Conservation (phyloP, 345 rosid species). For the Rhodomyrtus tomentosa region DNA sequence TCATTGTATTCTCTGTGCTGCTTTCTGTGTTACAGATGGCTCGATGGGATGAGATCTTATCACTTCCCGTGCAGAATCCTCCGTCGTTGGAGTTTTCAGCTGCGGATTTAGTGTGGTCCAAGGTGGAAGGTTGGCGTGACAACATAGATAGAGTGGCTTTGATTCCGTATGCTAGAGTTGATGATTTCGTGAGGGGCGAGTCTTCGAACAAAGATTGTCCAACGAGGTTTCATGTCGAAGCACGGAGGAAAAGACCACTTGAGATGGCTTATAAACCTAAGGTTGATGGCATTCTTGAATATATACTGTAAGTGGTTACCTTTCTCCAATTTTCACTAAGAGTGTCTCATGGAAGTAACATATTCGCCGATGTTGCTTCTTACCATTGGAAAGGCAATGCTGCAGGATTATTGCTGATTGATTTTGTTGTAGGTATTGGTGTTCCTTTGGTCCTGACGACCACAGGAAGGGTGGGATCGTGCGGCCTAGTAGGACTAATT, state of each 20-base stretch:
- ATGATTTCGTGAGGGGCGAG: conserved; percentile 90
- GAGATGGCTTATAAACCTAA: conserved; percentile 60
- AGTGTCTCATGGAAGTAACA: neutral
- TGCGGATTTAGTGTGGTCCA: conserved; percentile 77
- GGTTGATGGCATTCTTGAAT: conserved; percentile 93
- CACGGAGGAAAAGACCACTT: conserved; percentile 59
- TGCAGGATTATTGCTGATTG: neutral
- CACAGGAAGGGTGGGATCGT: conserved; percentile 80
- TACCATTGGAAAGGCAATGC: neutral
- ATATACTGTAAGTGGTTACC: conserved; percentile 65
- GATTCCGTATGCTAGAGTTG: conserved; percentile 85
- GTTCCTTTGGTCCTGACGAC: conserved; percentile 97
- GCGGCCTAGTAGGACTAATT: conserved; percentile 79
- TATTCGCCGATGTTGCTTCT: neutral
- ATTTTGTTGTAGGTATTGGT: conserved; percentile 67
- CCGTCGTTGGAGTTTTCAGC: conserved; percentile 70
- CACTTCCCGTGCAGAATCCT: conserved; percentile 88
- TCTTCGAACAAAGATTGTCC: conserved; percentile 77
- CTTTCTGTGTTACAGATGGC: conserved; percentile 54
- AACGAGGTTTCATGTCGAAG: conserved; percentile 91
- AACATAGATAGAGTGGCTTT: conserved; percentile 81
- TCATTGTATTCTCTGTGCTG: neutral
- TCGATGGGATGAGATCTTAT: conserved; percentile 89
- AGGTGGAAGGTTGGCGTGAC: conserved; percentile 93
- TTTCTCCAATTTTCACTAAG: neutral